Evolutionary conservation across 1,284 basidiomycete species (phyloP).

Genomic region (Pseudozyma flocculosa): DNA sequence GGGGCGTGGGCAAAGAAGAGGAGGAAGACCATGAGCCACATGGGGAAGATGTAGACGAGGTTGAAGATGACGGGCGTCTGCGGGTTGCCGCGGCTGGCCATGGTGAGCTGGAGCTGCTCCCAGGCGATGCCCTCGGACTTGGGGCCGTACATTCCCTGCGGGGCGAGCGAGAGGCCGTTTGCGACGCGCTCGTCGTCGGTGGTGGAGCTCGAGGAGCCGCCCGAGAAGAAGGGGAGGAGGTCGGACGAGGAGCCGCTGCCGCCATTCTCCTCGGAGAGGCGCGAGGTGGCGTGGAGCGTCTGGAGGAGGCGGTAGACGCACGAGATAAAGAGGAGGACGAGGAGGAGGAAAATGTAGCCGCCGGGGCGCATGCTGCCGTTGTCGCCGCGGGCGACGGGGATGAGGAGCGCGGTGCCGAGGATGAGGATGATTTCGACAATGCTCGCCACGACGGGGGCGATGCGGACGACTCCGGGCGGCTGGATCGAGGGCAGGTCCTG

Average conservation of each 20-base stretch:
- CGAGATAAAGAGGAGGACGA: conserved; percentile 30
- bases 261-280: conserved; percentile 19
- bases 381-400: conserved; percentile 37
- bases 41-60: conserved; percentile 39
- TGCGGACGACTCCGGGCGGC: conserved; percentile 25
- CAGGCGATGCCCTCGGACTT: conserved; percentile 31
- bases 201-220: conserved; percentile 10
- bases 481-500: conserved; percentile 20
- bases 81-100: conserved; percentile 26
- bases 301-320: conserved; percentile 32
- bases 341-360: conserved; percentile 33
- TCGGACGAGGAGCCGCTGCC: conserved; percentile 15
- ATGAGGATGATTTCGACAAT: conserved; percentile 32
- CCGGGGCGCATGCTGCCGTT: conserved; percentile 23
- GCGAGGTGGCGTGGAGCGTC: conserved; percentile 28
- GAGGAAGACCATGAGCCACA: conserved; percentile 41
- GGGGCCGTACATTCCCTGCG: conserved; percentile 43
- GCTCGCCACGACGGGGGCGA: conserved; percentile 24
- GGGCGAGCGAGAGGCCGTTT: conserved; percentile 19
- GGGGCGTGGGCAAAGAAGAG: conserved; percentile 45
- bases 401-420: conserved; percentile 30
- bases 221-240: conserved; percentile 33
- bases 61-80: conserved; percentile 43
- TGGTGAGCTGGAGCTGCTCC: conserved; percentile 34
- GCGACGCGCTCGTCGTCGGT: conserved; percentile 17